A percentile compares a stretch with the other conserved stretches of the same genome.
These are phyloP conservation scores for Hanseniaspora meyeri DNA, from an alignment of 805 yeast genomes.

Conservation along the genomic window DNA sequence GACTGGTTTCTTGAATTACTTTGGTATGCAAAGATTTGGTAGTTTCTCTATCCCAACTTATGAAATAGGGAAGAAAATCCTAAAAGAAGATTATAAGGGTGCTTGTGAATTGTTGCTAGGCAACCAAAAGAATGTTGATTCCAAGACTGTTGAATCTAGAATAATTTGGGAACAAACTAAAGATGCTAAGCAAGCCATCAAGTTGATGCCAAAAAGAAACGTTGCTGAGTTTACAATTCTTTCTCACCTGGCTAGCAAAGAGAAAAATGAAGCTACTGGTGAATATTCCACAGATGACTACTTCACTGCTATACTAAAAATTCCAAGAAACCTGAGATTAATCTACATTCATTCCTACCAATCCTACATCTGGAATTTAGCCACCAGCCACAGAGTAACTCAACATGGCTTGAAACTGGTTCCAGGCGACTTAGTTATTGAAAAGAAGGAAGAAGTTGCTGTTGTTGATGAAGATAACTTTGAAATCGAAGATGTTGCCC, in stretches of 20 bases:
- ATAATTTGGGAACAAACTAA: constrained; percentile 63
- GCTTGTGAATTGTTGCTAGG: constrained; percentile 70
- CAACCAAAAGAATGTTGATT: constrained; percentile 73
- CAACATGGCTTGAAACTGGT: constrained; percentile 57
- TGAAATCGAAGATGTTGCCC: constrained; percentile 57
- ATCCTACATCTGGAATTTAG: constrained; percentile 86
- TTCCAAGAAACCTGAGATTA: constrained; percentile 81
- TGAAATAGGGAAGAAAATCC: constrained; percentile 58
- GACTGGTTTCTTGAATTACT: constrained; percentile 82
- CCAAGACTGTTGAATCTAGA: constrained; percentile 76
- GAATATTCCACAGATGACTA: constrained; percentile 43
- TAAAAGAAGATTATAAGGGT: constrained; percentile 62
- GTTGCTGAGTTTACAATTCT: constrained; percentile 72
- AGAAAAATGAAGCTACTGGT: constrained; percentile 34
- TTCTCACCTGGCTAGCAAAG: constrained; percentile 43
- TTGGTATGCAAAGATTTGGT: constrained; percentile 98
- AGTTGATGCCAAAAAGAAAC: constrained; percentile 75
- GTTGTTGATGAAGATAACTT: constrained; percentile 40
- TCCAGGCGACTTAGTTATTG: constrained; percentile 67
- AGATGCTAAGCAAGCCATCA: constrained; percentile 53
- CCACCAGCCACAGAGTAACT: constrained; percentile 63
- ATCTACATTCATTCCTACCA: constrained; percentile 98
- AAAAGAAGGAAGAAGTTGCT: constrained; percentile 21
- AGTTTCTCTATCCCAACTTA: constrained; percentile 91
- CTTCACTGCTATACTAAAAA: constrained; percentile 69